phyloP scores from a whole-genome alignment of 2,329 filamentous ascomycete species.

The Alternaria sp. region DNA sequence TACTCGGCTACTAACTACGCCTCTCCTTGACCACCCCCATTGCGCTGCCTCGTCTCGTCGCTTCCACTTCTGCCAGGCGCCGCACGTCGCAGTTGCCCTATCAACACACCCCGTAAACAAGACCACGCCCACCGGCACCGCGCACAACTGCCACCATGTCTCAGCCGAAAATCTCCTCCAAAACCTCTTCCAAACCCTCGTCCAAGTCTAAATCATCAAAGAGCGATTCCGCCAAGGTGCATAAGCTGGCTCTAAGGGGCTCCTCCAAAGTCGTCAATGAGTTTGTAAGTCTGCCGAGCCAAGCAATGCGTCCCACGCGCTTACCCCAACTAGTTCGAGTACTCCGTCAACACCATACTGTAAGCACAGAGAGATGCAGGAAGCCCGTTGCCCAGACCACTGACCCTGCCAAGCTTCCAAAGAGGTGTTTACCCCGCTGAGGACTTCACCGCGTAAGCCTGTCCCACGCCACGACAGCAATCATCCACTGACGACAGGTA shows the following conservation, averaged over 20 bases:
- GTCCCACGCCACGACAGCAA: background rate
- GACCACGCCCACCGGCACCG: slow-evolving; percentile 11
- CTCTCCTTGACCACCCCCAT: background rate
- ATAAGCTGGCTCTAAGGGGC: slow-evolving; percentile 90
- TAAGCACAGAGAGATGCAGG: slow-evolving; percentile 55
- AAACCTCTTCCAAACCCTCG: slow-evolving; percentile 34
- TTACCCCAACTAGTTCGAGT: slow-evolving; percentile 75
- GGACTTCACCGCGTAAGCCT: slow-evolving; percentile 85
- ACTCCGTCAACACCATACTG: slow-evolving; percentile 97
- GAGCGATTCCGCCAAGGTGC: slow-evolving; percentile 82
- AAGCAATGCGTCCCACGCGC: slow-evolving; percentile 12
- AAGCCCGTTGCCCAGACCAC: slow-evolving; percentile 2
- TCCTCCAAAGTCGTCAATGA: slow-evolving; percentile 90
- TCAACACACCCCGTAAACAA: slow-evolving; percentile 46
- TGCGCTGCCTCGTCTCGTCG: slow-evolving; percentile 1
- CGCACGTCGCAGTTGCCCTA: slow-evolving; percentile 35
- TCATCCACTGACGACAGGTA: slow-evolving; percentile 44
- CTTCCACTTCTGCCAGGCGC: background rate
- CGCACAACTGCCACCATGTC: slow-evolving; percentile 37
- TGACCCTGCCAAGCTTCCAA: slow-evolving; percentile 72
- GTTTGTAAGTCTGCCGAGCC: slow-evolving; percentile 73
- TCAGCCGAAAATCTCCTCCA: slow-evolving; percentile 38
- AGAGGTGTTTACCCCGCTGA: slow-evolving; percentile 85
- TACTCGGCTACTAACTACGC: background rate
- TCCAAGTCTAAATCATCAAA: slow-evolving; percentile 45